A percentile compares a stretch with the other conserved stretches of the same genome.
These are phyloP conservation scores for Withania somnifera DNA, from an alignment of 305 asterid species.

Conservation along the genomic window DNA sequence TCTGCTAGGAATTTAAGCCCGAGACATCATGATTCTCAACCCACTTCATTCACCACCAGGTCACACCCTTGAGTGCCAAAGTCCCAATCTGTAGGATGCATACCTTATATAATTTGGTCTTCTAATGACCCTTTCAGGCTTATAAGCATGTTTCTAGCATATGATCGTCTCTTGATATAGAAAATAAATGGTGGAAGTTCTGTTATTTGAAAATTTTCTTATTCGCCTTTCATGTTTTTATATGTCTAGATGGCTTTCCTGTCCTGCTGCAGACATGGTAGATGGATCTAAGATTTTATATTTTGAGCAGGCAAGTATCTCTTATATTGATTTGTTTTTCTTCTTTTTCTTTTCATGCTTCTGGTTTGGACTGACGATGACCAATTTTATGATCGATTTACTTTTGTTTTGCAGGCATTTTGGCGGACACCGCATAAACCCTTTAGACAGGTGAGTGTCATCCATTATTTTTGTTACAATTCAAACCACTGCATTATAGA, in stretches of 20 bases:
- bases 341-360: not conserved
- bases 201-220: not conserved
- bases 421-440: slow-evolving; percentile 95
- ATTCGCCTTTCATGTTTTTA: not conserved
- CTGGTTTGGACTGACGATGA: not conserved
- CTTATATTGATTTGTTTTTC: not conserved
- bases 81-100: not conserved
- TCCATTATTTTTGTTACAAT: not conserved
- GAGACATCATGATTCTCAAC: not conserved
- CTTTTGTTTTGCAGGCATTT: slow-evolving; percentile 56
- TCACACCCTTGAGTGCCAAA: not conserved
- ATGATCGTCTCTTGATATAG: not conserved
- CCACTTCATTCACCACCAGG: not conserved
- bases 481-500: not conserved
- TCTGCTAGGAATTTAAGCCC: not conserved
- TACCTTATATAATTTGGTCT: not conserved
- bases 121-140: not conserved
- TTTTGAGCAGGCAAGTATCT: slow-evolving; percentile 62
- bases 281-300: slow-evolving; percentile 94
- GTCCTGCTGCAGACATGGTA: slow-evolving; percentile 97
- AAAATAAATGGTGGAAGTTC: not conserved
- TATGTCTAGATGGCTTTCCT: slow-evolving; percentile 67
- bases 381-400: not conserved
- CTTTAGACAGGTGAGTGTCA: slow-evolving; percentile 63
- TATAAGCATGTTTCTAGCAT: not conserved